Conservation (phyloP, 768 basidiomycete species). For the Mycena kentingensis region DNA sequence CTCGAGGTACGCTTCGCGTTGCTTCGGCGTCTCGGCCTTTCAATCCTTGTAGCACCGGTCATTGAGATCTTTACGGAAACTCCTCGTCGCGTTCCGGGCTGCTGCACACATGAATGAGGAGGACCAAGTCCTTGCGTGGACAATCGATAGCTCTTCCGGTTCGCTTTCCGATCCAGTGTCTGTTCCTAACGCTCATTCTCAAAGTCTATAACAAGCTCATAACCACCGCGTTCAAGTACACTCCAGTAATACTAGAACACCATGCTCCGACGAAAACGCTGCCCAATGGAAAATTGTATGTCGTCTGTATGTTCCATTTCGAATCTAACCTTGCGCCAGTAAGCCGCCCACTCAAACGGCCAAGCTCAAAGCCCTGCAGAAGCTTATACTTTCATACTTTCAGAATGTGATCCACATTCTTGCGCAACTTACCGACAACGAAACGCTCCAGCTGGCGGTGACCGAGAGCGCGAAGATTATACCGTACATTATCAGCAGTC, state of each 20-base stretch:
- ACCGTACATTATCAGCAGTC: conserved; percentile 82
- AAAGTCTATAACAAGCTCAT: conserved; percentile 95
- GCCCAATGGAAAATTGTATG: conserved; percentile 84
- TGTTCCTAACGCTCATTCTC: background rate
- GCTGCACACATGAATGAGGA: conserved; percentile 91
- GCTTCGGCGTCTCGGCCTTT: background rate
- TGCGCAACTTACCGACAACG: conserved; percentile 69
- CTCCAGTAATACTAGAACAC: conserved; percentile 83
- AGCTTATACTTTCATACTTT: conserved; percentile 87
- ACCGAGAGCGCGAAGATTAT: conserved; percentile 86
- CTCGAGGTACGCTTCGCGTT: conserved; percentile 60
- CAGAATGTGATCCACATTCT: conserved; percentile 82
- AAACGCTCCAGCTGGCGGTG: conserved; percentile 69
- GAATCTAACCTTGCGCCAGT: conserved; percentile 41
- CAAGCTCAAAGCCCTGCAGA: conserved; percentile 84
- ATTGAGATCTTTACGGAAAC: conserved; percentile 76
- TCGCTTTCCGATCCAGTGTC: conserved; percentile 23
- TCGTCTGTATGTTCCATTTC: conserved; percentile 15
- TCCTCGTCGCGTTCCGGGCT: conserved; percentile 88
- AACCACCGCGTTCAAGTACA: conserved; percentile 83
- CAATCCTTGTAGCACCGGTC: conserved; percentile 68
- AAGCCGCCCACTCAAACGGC: conserved; percentile 81
- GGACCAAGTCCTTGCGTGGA: conserved; percentile 76
- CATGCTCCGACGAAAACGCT: conserved; percentile 87
- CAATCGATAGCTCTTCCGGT: conserved; percentile 82